Evolutionary conservation across 2,329 filamentous ascomycete genomes (phyloP).

Genomic region (Purpureocillium takamizusanense): DNA sequence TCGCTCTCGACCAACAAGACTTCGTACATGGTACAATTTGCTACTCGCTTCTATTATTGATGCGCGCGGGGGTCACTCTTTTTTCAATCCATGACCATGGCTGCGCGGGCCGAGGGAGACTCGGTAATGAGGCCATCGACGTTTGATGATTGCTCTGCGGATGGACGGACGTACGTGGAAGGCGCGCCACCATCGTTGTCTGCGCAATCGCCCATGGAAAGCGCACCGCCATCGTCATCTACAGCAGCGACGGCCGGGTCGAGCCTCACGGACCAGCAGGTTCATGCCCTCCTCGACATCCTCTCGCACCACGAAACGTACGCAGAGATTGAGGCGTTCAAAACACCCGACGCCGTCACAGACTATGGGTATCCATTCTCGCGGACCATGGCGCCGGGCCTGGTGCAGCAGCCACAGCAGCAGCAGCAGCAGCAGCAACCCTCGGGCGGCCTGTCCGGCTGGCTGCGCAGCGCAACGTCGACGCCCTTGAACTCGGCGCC

Average conservation of each 20-base stretch:
- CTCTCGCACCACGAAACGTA: conserved; percentile 52
- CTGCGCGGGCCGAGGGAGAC: not conserved
- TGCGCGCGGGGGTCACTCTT: too few relatives aligned
- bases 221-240: not conserved
- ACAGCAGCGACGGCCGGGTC: not conserved
- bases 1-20: too few relatives aligned
- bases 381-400: conserved; percentile 8
- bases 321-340: conserved; percentile 65
- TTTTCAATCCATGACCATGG: too few relatives aligned
- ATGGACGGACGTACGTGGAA: too few relatives aligned
- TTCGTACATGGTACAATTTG: too few relatives aligned
- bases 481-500: conserved; percentile 15
- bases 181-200: too few relatives aligned
- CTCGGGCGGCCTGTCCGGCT: not conserved
- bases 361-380: conserved; percentile 64
- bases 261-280: conserved; percentile 28
- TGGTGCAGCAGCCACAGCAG: not conserved
- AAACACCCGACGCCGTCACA: conserved; percentile 51
- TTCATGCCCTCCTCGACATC: conserved; percentile 48
- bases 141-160: too few relatives aligned
- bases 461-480: not conserved
- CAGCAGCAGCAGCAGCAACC: not conserved
- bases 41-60: too few relatives aligned
- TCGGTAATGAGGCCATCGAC: too few relatives aligned
- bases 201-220: too few relatives aligned